Percentiles rank a stretch among this genome's conserved stretches.
Evolutionary conservation across 2,329 filamentous ascomycete genomes (phyloP).

Genomic region (Rugonectria rugulosa): DNA sequence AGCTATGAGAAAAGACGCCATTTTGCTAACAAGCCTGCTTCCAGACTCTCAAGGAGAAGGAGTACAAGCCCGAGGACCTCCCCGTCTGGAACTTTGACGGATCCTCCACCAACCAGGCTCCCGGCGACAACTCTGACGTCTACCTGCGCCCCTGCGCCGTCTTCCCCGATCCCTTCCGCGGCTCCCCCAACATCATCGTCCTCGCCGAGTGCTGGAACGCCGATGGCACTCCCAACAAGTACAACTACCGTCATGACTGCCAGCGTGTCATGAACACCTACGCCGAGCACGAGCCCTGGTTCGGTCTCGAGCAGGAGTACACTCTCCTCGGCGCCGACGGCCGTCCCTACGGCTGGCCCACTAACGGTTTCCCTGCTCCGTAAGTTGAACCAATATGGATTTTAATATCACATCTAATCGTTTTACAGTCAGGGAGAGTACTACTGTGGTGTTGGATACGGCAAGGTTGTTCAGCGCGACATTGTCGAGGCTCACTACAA

Average conservation of each 20-base stretch:
- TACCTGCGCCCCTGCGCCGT: constrained; percentile 91
- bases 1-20: neutral
- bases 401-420: constrained; percentile 22
- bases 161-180: constrained; percentile 92
- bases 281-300: constrained; percentile 88
- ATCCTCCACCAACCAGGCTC: constrained; percentile 90
- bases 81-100: constrained; percentile 70
- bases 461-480: constrained; percentile 97
- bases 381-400: too few relatives aligned
- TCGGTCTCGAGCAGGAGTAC: constrained; percentile 98
- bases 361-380: constrained; percentile 85
- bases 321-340: constrained; percentile 78
- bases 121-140: constrained; percentile 95
- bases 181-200: constrained; percentile 90
- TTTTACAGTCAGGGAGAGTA: constrained; percentile 47
- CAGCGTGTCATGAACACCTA: constrained; percentile 89
- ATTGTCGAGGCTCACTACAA: constrained; percentile 79
- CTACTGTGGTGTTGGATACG: constrained; percentile 91
- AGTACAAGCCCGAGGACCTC: constrained; percentile 60
- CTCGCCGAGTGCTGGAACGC: constrained; percentile 94
- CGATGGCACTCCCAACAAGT: constrained; percentile 96
- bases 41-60: constrained; percentile 60
- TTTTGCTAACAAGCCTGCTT: neutral
- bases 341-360: constrained; percentile 80
- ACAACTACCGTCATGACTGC: constrained; percentile 95